Evolutionary conservation across 73 alveolate species (phyloP).

Genomic region (Symbiodinium natans): DNA sequence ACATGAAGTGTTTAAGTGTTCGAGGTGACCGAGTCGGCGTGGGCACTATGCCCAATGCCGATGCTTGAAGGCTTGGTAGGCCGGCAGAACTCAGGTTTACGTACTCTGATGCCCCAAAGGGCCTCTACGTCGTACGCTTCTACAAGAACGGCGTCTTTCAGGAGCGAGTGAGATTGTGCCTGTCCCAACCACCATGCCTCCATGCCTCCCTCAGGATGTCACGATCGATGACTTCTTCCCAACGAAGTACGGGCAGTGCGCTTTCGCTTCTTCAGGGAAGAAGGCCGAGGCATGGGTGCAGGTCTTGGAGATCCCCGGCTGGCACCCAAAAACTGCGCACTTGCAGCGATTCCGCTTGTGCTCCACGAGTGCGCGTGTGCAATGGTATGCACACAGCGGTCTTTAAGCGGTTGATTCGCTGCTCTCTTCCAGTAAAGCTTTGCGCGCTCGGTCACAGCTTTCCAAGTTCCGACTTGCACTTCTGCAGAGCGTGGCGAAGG

Average conservation of each 20-base stretch:
- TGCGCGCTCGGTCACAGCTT: no score
- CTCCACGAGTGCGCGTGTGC: no score
- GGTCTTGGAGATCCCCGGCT: constrained; percentile 43
- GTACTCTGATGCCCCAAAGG: constrained; percentile 9
- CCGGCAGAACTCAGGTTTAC: constrained; percentile 7
- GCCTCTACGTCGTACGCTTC: constrained; percentile 72
- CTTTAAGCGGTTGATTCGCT: no score
- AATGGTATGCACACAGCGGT: no score
- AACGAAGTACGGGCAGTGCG: constrained; percentile 36
- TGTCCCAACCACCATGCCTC: neutral
- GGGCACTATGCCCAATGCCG: neutral
- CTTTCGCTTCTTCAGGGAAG: constrained; percentile 58
- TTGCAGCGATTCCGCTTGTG: no score
- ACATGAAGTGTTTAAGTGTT: neutral
- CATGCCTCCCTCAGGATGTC: neutral
- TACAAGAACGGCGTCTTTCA: constrained; percentile 88
- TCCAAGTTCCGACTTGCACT: no score
- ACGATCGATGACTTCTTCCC: constrained; percentile 68
- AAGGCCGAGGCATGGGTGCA: constrained; percentile 66
- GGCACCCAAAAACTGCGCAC: no score
- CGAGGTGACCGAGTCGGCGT: neutral
- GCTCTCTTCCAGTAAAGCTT: no score
- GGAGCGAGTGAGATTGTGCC: no score
- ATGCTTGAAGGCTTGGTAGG: no score
- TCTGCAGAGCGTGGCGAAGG: no score